Evolutionary conservation across 1,139 yeast species (phyloP).

Genomic region (Saccharomyces hybrid): DNA sequence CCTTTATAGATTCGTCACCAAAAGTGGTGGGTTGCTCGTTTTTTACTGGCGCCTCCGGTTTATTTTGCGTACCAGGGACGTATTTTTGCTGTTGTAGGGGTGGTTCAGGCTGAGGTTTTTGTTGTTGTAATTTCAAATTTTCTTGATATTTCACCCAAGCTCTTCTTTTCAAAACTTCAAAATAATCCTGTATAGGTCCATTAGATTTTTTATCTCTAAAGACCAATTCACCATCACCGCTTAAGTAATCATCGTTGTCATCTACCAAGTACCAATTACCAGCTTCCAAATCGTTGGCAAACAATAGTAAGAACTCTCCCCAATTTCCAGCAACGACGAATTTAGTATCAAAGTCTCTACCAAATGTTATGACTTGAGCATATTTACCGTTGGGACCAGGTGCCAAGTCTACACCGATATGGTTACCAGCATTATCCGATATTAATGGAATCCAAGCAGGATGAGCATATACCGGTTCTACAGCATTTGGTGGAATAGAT

Average conservation of each 20-base stretch:
- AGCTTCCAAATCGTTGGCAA: slow-evolving; percentile 76
- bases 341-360: slow-evolving; percentile 82
- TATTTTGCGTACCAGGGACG: background rate
- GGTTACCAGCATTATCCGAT: slow-evolving; percentile 84
- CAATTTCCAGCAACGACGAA: slow-evolving; percentile 70
- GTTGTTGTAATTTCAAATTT: slow-evolving; percentile 3
- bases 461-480: slow-evolving; percentile 72
- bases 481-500: slow-evolving; percentile 65
- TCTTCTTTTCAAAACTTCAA: slow-evolving; percentile 53
- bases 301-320: slow-evolving; percentile 73
- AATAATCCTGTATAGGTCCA: slow-evolving; percentile 48
- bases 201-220: slow-evolving; percentile 47
- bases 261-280: slow-evolving; percentile 66
- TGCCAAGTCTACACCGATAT: slow-evolving; percentile 79
- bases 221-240: slow-evolving; percentile 69
- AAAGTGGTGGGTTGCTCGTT: background rate
- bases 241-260: slow-evolving; percentile 46
- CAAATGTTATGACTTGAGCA: slow-evolving; percentile 85
- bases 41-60: background rate
- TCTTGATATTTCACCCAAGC: slow-evolving; percentile 27
- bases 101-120: background rate
- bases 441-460: slow-evolving; percentile 86
- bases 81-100: background rate
- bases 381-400: slow-evolving; percentile 68
- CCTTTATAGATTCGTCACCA: slow-evolving; percentile 13